These are phyloP conservation scores for Wickerhamomyces xylosicus DNA, from an alignment of 805 yeast species.

Conservation along the genomic window DNA sequence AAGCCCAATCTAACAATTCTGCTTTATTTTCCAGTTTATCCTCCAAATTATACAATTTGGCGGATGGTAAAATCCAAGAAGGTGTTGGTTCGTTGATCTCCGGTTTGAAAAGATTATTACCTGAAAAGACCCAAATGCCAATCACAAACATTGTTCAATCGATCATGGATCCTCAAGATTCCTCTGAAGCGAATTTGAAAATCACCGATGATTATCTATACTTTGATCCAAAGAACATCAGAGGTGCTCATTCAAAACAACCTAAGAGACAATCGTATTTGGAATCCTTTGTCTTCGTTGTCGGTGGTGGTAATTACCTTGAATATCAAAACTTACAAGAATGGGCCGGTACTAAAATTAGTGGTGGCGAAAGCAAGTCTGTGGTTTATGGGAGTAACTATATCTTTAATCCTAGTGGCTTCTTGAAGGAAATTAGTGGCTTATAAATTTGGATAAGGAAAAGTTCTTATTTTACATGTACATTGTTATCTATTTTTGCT, in stretches of 20 bases:
- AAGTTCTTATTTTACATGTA: too few relatives aligned
- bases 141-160: slow-evolving; percentile 87
- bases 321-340: slow-evolving; percentile 93
- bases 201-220: slow-evolving; percentile 84
- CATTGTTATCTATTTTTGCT: too few relatives aligned
- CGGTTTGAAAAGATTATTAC: slow-evolving; percentile 77
- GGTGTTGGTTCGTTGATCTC: slow-evolving; percentile 86
- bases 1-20: slow-evolving; percentile 22
- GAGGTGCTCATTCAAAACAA: slow-evolving; percentile 76
- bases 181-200: slow-evolving; percentile 51
- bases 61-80: slow-evolving; percentile 74
- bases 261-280: slow-evolving; percentile 77
- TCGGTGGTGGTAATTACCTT: slow-evolving; percentile 93
- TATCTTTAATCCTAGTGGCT: slow-evolving; percentile 58
- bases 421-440: slow-evolving; percentile 49
- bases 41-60: slow-evolving; percentile 66
- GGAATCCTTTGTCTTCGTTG: slow-evolving; percentile 81
- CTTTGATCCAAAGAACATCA: slow-evolving; percentile 75
- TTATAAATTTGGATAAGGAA: background rate
- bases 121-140: slow-evolving; percentile 72
- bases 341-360: slow-evolving; percentile 44
- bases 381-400: slow-evolving; percentile 86
- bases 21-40: slow-evolving; percentile 68
- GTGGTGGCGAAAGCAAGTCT: slow-evolving; percentile 19
- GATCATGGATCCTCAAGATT: slow-evolving; percentile 70